A percentile compares a stretch with the other conserved stretches of the same genome.
phyloP scores from a whole-genome alignment of 2,329 filamentous ascomycete genomes.

The Orbilia javanica region DNA sequence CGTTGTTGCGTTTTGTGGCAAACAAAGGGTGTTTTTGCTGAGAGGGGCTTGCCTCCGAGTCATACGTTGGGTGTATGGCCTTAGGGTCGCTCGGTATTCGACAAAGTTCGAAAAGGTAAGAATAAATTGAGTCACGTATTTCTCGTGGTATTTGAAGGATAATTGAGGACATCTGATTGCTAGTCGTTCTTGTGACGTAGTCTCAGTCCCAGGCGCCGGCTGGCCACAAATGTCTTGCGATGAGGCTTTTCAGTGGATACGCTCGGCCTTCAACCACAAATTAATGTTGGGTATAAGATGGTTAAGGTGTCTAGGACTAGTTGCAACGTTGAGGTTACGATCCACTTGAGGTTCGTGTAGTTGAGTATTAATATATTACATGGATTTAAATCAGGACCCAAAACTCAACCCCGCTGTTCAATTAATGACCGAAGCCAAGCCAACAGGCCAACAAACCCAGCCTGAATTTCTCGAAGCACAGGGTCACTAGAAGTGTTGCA shows the following conservation, averaged over 20 bases:
- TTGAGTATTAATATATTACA: too few relatives aligned
- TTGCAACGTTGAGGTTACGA: too few relatives aligned
- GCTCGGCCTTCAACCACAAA: too few relatives aligned
- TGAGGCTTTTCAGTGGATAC: too few relatives aligned
- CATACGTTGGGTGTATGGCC: not conserved
- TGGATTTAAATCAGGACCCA: not conserved
- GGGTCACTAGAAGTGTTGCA: too few relatives aligned
- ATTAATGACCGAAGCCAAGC: not conserved
- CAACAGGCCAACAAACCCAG: too few relatives aligned
- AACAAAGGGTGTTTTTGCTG: not conserved
- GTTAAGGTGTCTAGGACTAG: too few relatives aligned
- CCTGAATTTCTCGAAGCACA: too few relatives aligned
- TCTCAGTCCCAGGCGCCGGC: too few relatives aligned
- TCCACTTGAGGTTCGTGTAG: too few relatives aligned
- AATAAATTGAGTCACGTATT: slow-evolving; percentile 40
- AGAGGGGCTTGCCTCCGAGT: not conserved
- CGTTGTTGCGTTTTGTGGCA: not conserved
- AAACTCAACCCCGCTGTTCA: not conserved
- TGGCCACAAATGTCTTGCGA: too few relatives aligned
- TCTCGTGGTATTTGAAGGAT: slow-evolving; percentile 31
- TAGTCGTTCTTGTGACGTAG: not conserved
- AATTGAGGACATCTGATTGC: not conserved
- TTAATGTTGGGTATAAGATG: too few relatives aligned
- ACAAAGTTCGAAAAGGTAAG: slow-evolving; percentile 29
- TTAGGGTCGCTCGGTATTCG: not conserved